These are phyloP conservation scores for Monosporozyma solicola DNA, from an alignment of 805 yeast species.

Conservation along the genomic window DNA sequence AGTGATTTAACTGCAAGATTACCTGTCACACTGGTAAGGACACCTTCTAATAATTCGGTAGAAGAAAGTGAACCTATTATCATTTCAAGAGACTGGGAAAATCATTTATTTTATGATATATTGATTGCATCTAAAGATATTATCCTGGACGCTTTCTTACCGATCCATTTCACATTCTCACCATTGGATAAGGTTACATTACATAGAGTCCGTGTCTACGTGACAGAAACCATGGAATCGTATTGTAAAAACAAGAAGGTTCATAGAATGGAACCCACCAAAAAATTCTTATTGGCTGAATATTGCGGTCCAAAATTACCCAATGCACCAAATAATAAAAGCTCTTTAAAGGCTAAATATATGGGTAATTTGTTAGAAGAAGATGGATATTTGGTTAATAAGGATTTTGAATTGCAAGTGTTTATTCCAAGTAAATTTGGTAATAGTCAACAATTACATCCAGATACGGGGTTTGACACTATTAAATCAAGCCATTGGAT, in stretches of 20 bases:
- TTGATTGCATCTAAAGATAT: constrained; percentile 84
- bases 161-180: constrained; percentile 72
- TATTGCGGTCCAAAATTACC: constrained; percentile 52
- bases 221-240: constrained; percentile 87
- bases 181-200: constrained; percentile 81
- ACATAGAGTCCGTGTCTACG: constrained; percentile 75
- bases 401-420: constrained; percentile 81
- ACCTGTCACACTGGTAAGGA: constrained; percentile 61
- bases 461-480: constrained; percentile 72
- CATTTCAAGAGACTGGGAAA: constrained; percentile 89
- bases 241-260: constrained; percentile 79
- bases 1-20: constrained; percentile 55
- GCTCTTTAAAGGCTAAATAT: constrained; percentile 31
- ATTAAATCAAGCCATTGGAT: constrained; percentile 95
- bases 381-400: constrained; percentile 52
- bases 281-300: constrained; percentile 71
- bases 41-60: constrained; percentile 66
- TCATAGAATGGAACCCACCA: constrained; percentile 85
- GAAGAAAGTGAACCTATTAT: constrained; percentile 93
- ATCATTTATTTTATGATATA: constrained; percentile 80
- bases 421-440: constrained; percentile 65
- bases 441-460: constrained; percentile 55
- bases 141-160: constrained; percentile 73
- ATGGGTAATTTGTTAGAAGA: constrained; percentile 36
- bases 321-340: constrained; percentile 25